Evolutionary conservation across 306 rosid genomes (phyloP), one percentile per base, ranked within the genome.

Genomic region (Biancaea sappan): DNA sequence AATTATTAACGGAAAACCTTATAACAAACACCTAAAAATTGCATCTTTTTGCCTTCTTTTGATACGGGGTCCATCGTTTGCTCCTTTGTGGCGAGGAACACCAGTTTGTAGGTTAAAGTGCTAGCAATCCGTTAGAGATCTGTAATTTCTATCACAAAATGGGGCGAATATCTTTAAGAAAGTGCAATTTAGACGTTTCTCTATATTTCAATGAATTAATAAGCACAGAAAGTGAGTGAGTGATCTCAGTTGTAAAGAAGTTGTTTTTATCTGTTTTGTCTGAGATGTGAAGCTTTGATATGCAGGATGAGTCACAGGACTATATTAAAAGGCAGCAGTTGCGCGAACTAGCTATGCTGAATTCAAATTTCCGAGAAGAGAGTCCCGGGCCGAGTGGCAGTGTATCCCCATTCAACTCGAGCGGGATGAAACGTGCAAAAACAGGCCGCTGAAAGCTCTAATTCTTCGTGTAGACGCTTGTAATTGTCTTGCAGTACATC

Each of bases 351-450:
- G 98, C 98, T 0, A 72, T 93, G 88, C 86, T 93, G 85, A 93
- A 93, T 80, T 91, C 97, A 32, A 93, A 87, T 75, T 82, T 93
- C 78, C 80, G 97, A 85, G 98, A 93, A 86, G 98, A 91, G 77
- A 89, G 97, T 75, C 96, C 98, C 2, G 92, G 97, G 13, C 97
- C 97, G 35, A 86, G 96, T 53, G 97, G 98, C 3, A 87, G 97
- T 34, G 88, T 89, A 75, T 91, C 98, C 65, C 98, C 98, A 13
- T 91, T 93, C 92, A 91, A 89, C 76, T 86, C 98, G 4, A 91
- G 98, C 6, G 98, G 97, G 44, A 91, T 93, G 98, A 93, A 93
- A 54, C 92, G 98, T 29, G 96, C 97, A 2, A 93, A 93, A 79
- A 92, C 97, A 0, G 97, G 97, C 35, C 92, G 97, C 73, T 93